These are phyloP conservation scores for Nidula microcarpa DNA, from an alignment of 768 basidiomycete genomes.

Conservation along the genomic window DNA sequence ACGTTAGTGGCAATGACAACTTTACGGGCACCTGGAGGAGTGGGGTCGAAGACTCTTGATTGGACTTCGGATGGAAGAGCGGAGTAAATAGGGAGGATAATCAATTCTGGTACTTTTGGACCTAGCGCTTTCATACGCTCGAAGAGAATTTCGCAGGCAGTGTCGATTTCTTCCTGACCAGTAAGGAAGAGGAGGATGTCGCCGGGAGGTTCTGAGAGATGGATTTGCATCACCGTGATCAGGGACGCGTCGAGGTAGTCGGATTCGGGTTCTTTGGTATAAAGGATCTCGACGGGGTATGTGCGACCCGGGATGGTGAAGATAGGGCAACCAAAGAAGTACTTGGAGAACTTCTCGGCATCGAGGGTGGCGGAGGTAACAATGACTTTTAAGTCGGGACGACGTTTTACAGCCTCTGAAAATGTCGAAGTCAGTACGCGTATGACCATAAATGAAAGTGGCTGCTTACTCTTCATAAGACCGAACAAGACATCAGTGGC, in stretches of 20 bases:
- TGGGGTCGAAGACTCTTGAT: slow-evolving; percentile 95
- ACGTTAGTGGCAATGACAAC: slow-evolving; percentile 99
- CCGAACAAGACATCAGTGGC: slow-evolving; percentile 98
- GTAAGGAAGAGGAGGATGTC: slow-evolving; percentile 97
- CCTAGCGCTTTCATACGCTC: slow-evolving; percentile 99
- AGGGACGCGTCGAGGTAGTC: slow-evolving; percentile 98
- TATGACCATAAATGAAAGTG: not conserved
- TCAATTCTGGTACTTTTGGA: slow-evolving; percentile 95
- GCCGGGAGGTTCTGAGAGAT: slow-evolving; percentile 95
- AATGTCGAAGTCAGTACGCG: not conserved
- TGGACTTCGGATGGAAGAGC: slow-evolving; percentile 98
- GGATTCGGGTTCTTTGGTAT: slow-evolving; percentile 96
- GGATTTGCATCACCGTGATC: slow-evolving; percentile 99
- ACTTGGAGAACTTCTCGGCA: slow-evolving; percentile 98
- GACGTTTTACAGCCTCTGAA: slow-evolving; percentile 89
- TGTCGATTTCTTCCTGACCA: slow-evolving; percentile 99
- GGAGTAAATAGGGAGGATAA: slow-evolving; percentile 97
- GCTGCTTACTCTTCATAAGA: slow-evolving; percentile 76
- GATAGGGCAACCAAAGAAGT: slow-evolving; percentile 98
- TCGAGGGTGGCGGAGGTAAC: slow-evolving; percentile 99
- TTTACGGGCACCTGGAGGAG: slow-evolving; percentile 97
- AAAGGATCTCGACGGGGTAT: slow-evolving; percentile 97
- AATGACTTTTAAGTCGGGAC: slow-evolving; percentile 95
- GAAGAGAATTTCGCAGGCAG: slow-evolving; percentile 92
- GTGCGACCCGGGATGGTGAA: slow-evolving; percentile 99